phyloP scores from a whole-genome alignment of 2,329 filamentous ascomycete species.

The Eutypella sp. region DNA sequence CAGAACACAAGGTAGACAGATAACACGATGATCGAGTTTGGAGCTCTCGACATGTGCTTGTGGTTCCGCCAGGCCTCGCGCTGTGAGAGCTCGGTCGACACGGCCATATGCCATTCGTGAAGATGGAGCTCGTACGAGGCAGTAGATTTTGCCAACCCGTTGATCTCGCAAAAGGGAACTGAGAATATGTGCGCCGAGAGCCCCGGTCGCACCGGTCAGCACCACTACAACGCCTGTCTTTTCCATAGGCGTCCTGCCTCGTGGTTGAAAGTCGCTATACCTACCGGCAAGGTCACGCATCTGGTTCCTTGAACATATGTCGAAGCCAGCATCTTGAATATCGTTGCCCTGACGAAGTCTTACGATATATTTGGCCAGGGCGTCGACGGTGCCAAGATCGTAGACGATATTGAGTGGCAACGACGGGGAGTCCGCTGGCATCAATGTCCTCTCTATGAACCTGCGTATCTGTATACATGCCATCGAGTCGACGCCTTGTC shows the following conservation, averaged over 20 bases:
- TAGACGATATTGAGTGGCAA: slow-evolving; percentile 56
- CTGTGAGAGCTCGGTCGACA: slow-evolving; percentile 37
- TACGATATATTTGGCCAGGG: slow-evolving; percentile 19
- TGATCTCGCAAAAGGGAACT: slow-evolving; percentile 33
- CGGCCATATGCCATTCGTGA: slow-evolving; percentile 36
- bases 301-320: slow-evolving; percentile 4
- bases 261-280: slow-evolving; percentile 17
- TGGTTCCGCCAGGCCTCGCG: slow-evolving; percentile 17
- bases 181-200: slow-evolving; percentile 46
- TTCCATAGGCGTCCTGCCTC: not conserved
- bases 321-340: slow-evolving; percentile 7
- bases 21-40: slow-evolving; percentile 31
- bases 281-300: slow-evolving; percentile 24
- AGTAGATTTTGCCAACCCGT: slow-evolving; percentile 44
- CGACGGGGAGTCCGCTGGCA: slow-evolving; percentile 2
- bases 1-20: slow-evolving; percentile 44
- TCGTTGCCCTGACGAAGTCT: not conserved
- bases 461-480: slow-evolving; percentile 48
- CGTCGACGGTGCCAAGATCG: slow-evolving; percentile 49
- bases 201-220: slow-evolving; percentile 23
- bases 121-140: slow-evolving; percentile 48
- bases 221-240: slow-evolving; percentile 14
- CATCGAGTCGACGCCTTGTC: slow-evolving; percentile 56
- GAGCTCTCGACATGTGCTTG: slow-evolving; percentile 20
- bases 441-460: slow-evolving; percentile 21